Base-by-base conservation (phyloP, 306 rosid genomes). In the Myrica gale region DNA sequence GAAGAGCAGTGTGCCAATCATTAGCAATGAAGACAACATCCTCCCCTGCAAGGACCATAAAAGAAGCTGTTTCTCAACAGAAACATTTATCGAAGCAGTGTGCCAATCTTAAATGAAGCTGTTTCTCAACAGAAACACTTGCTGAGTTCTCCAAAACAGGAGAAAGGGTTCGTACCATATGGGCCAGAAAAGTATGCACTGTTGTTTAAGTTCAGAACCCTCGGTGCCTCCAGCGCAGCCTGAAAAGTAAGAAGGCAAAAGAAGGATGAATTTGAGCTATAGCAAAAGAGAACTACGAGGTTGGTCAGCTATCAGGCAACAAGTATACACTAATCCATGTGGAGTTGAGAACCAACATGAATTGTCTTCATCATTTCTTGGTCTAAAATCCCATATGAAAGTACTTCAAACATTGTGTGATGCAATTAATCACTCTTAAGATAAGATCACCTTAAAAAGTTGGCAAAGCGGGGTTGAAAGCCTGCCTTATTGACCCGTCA, bases 1-100 rank as follows among this genome's bases (percentile, higher is more conserved):
- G n/a, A 55, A 88, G 89, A 58, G 95, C 90, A 17, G 95, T 91
- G 85, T 91, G 97, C 97, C 97, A 91, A 81, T 91, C 97, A 52
- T 91, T 91, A 66, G 90, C 95, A 9, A 91, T 15, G 76, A 91
- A 89, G 55, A 91, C 69, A 75, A 91, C 93, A 77, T 91, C 89
- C 80, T 89, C 95, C 5, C 97, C 97, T 89, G 91, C 72, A 4
- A 13, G 67, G 19, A 85, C 78, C 20, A 54, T 21, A 45, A 67
- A 55, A 21, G 44, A 77, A 26, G n/a, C n/a, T n/a, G n/a, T n/a
- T n/a, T n/a, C n/a, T n/a, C n/a, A n/a, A n/a, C n/a, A n/a, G n/a
- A n/a, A n/a, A n/a, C n/a, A n/a, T n/a, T n/a, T n/a, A n/a, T n/a
- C n/a, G n/a, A n/a, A n/a, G n/a, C n/a, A n/a, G n/a, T n/a, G n/a